Evolutionary conservation across 306 rosid species (phyloP).

Genomic region (Gleditsia sinensis): DNA sequence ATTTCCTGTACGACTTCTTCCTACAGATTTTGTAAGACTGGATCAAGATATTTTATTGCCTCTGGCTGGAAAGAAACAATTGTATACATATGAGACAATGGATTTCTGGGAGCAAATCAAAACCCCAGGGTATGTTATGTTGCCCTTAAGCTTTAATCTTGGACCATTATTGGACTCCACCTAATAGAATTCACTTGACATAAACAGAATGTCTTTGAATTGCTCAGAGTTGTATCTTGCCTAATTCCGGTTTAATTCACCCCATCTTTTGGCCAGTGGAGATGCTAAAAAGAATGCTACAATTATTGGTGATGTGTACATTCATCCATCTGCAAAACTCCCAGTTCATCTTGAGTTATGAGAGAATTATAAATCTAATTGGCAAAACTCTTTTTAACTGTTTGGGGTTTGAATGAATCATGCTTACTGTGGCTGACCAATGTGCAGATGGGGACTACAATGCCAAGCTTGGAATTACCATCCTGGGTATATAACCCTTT

Average conservation of each 20-base stretch:
- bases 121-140: conserved; percentile 75
- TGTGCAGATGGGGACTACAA: conserved; percentile 71
- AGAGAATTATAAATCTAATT: too few relatives aligned
- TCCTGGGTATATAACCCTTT: conserved; percentile 60
- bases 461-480: conserved; percentile 86
- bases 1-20: conserved; percentile 58
- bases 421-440: conserved; percentile 4
- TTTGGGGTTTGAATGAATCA: not conserved
- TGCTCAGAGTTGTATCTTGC: conserved; percentile 90
- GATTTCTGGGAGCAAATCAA: conserved; percentile 99
- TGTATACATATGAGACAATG: conserved; percentile 79
- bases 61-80: conserved; percentile 91
- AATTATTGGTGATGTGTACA: conserved; percentile 74
- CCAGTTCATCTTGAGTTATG: too few relatives aligned
- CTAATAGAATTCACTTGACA: conserved; percentile 20
- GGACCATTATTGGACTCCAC: conserved; percentile 9
- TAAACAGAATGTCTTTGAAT: conserved; percentile 84
- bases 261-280: conserved; percentile 72
- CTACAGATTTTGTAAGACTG: conserved; percentile 78
- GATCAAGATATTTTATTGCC: conserved; percentile 98
- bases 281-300: conserved; percentile 65
- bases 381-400: too few relatives aligned
- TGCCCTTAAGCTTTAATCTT: conserved; percentile 15
- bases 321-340: conserved; percentile 87
- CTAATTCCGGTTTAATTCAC: conserved; percentile 69